Evolutionary conservation across 1,284 basidiomycete genomes (phyloP).

Genomic region (Apiotrichum siamense): DNA sequence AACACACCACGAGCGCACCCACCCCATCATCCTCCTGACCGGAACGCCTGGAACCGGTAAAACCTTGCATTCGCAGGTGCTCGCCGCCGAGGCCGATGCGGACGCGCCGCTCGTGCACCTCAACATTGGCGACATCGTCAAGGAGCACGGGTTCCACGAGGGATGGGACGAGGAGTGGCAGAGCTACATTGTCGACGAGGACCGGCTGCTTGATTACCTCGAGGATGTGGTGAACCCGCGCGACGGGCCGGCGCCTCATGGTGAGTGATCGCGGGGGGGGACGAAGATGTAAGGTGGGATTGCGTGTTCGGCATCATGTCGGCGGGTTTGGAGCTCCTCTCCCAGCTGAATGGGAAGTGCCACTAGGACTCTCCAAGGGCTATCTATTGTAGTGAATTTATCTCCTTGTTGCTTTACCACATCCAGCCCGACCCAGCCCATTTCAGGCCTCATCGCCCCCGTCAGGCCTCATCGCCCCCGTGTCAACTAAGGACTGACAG

Average conservation of each 20-base stretch:
- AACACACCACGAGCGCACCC: slow-evolving; percentile 44
- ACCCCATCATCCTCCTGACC: slow-evolving; percentile 85
- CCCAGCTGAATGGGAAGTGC: too few relatives aligned
- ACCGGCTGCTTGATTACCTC: slow-evolving; percentile 85
- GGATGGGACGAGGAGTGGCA: slow-evolving; percentile 93
- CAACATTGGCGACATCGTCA: slow-evolving; percentile 85
- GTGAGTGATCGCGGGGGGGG: slow-evolving; percentile 18
- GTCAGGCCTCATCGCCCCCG: too few relatives aligned
- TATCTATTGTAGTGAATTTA: too few relatives aligned
- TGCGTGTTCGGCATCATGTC: too few relatives aligned
- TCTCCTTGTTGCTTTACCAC: too few relatives aligned
- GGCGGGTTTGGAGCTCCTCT: too few relatives aligned
- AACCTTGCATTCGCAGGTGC: slow-evolving; percentile 78
- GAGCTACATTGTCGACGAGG: slow-evolving; percentile 89
- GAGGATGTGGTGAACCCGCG: slow-evolving; percentile 56
- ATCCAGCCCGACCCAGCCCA: too few relatives aligned
- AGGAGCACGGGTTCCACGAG: slow-evolving; percentile 73
- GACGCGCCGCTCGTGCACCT: slow-evolving; percentile 67
- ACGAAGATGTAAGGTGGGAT: neutral
- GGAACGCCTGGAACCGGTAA: slow-evolving; percentile 70
- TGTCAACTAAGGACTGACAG: slow-evolving; percentile 13
- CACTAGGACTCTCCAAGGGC: too few relatives aligned
- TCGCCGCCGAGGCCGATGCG: slow-evolving; percentile 48
- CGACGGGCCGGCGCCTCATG: slow-evolving; percentile 34
- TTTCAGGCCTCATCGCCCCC: too few relatives aligned